phyloP scores from a whole-genome alignment of 495 filamentous ascomycete species.

The Stereocaulon alpinum region DNA sequence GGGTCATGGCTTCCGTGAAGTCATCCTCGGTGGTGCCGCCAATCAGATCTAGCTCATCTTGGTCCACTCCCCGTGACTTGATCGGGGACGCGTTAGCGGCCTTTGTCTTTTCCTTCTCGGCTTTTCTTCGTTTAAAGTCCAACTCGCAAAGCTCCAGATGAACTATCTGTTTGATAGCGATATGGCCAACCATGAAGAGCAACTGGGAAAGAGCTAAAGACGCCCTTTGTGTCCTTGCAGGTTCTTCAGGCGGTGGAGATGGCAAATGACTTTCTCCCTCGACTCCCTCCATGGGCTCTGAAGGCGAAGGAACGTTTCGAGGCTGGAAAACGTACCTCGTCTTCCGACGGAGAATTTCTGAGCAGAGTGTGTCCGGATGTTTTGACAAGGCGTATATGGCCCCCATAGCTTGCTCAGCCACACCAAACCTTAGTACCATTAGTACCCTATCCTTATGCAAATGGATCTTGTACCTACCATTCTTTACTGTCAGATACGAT shows the following conservation, averaged over 20 bases:
- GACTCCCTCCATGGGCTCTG: slow-evolving; percentile 24
- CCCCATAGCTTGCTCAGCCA: slow-evolving; percentile 94
- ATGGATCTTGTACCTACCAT: slow-evolving; percentile 48
- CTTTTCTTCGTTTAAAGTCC: slow-evolving; percentile 94
- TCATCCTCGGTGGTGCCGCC: slow-evolving; percentile 97
- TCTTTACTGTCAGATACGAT: slow-evolving; percentile 81
- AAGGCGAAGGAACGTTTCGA: slow-evolving; percentile 26
- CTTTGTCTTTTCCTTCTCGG: slow-evolving; percentile 82
- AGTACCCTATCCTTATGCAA: background rate
- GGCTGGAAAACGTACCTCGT: slow-evolving; percentile 68
- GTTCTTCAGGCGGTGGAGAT: slow-evolving; percentile 27
- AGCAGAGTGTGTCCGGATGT: slow-evolving; percentile 88
- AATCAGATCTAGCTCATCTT: slow-evolving; percentile 88
- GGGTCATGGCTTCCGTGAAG: slow-evolving; percentile 91
- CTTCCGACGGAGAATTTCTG: slow-evolving; percentile 80
- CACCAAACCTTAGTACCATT: slow-evolving; percentile 43
- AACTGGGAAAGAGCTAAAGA: slow-evolving; percentile 77
- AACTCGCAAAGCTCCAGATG: slow-evolving; percentile 95
- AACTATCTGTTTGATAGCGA: slow-evolving; percentile 98
- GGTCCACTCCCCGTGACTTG: slow-evolving; percentile 33
- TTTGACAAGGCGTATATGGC: slow-evolving; percentile 94
- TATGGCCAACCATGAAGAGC: slow-evolving; percentile 90
- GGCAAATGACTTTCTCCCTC: slow-evolving; percentile 30
- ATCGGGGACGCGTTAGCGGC: slow-evolving; percentile 37
- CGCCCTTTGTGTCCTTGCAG: slow-evolving; percentile 42